Conservation (phyloP, 148 eudicot species). For the Camellia lanceoleosa region DNA sequence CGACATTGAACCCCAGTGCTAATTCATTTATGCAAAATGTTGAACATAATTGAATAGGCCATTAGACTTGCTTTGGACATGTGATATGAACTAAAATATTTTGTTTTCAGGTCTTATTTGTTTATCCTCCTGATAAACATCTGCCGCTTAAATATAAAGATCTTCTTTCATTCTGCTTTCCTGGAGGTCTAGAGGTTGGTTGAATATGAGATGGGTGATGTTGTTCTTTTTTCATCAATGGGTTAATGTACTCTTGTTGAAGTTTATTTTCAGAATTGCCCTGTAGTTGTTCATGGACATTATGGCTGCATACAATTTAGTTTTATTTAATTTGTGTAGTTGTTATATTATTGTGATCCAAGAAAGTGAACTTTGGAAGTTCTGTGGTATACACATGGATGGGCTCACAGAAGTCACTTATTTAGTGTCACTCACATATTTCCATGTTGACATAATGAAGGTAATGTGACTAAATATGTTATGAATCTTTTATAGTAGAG, state of each 20-base stretch:
- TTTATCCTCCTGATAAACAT: constrained; percentile 89
- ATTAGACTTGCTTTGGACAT: constrained; percentile 2
- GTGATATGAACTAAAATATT: constrained; percentile 13
- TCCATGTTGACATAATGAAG: neutral
- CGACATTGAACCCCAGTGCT: constrained; percentile 89
- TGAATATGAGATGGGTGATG: neutral
- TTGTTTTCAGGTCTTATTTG: constrained; percentile 80
- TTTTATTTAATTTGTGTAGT: neutral
- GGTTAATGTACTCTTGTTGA: neutral
- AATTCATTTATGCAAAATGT: constrained; percentile 8
- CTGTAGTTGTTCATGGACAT: neutral
- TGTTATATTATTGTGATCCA: neutral
- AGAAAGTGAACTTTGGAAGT: neutral
- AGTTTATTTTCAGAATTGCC: neutral
- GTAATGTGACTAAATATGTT: neutral
- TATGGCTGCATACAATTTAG: neutral
- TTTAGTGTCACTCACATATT: neutral
- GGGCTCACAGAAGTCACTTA: neutral
- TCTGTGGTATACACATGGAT: neutral
- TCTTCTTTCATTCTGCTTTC: constrained; percentile 96
- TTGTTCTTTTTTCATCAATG: neutral
- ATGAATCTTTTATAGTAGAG: too few relatives aligned
- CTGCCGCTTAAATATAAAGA: constrained; percentile 82
- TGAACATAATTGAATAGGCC: constrained; percentile 5
- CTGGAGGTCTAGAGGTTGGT: constrained; percentile 93